Evolutionary conservation across 345 rosid genomes (phyloP).

Genomic region (Draba incana): DNA sequence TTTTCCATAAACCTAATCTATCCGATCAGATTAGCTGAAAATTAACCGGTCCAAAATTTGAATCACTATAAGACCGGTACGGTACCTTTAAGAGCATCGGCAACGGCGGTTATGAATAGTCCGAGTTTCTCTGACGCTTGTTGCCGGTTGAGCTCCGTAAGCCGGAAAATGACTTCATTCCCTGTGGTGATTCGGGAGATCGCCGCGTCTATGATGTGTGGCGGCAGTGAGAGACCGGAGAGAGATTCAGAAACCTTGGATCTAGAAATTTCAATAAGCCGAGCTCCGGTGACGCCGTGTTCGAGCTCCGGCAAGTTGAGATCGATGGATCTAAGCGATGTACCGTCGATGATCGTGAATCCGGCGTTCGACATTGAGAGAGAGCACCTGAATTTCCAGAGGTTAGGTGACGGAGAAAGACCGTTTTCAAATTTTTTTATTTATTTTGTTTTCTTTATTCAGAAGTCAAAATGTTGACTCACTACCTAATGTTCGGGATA

Average conservation of each 20-base stretch:
- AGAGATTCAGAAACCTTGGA: conserved; percentile 56
- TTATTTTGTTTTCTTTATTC: neutral
- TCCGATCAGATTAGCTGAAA: neutral
- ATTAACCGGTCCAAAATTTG: too few relatives aligned
- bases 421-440: conserved; percentile 10
- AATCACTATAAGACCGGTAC: neutral
- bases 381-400: conserved; percentile 13
- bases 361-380: conserved; percentile 64
- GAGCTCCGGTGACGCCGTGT: conserved; percentile 53
- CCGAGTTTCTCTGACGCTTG: conserved; percentile 49
- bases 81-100: conserved; percentile 69
- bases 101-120: conserved; percentile 58
- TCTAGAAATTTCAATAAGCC: conserved; percentile 64
- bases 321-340: conserved; percentile 57
- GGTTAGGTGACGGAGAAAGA: conserved; percentile 8
- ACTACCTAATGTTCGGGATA: neutral
- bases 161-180: conserved; percentile 46
- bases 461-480: conserved; percentile 29
- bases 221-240: conserved; percentile 66
- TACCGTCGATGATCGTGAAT: conserved; percentile 66
- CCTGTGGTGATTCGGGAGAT: conserved; percentile 48
- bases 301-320: conserved; percentile 46
- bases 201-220: conserved; percentile 53
- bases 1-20: neutral
- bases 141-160: conserved; percentile 40